Conservation (phyloP, 2,329 filamentous ascomycete species). For the Herpotrichia juniperi region DNA sequence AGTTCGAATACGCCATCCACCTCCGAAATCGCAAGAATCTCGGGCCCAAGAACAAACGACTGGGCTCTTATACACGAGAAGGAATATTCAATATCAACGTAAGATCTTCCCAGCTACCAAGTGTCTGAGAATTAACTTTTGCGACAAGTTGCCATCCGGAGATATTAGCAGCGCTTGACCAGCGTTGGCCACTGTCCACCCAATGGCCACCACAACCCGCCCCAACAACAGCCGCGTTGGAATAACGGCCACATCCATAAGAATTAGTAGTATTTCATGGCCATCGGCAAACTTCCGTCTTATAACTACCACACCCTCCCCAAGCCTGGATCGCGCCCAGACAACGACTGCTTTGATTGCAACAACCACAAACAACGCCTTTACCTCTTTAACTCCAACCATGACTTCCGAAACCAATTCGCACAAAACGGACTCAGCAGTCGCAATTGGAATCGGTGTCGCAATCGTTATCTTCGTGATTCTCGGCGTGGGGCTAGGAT, state of each 20-base stretch:
- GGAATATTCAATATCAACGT: neutral
- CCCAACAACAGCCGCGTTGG: too few species aligned
- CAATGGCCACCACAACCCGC: neutral
- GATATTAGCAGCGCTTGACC: too few species aligned
- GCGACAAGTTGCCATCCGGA: neutral
- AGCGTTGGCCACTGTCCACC: neutral
- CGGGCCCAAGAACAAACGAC: neutral
- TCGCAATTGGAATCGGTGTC: constrained; percentile 34
- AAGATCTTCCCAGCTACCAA: neutral
- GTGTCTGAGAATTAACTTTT: neutral
- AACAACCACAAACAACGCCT: constrained; percentile 7
- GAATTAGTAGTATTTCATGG: too few species aligned
- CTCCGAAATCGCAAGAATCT: neutral
- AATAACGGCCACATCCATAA: too few species aligned
- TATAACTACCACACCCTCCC: neutral
- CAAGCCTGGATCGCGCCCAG: neutral
- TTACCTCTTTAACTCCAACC: neutral
- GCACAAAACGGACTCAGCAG: constrained; percentile 20
- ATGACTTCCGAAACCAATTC: neutral
- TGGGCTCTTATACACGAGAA: too few species aligned
- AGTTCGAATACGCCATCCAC: neutral
- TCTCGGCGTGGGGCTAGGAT: constrained; percentile 24
- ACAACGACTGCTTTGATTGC: neutral
- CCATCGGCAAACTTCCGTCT: neutral
- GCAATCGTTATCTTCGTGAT: constrained; percentile 27